Evolutionary conservation across 2,329 filamentous ascomycete genomes (phyloP), one percentile per base, ranked within the genome.

Genomic region (Talaromyces marneffei): DNA sequence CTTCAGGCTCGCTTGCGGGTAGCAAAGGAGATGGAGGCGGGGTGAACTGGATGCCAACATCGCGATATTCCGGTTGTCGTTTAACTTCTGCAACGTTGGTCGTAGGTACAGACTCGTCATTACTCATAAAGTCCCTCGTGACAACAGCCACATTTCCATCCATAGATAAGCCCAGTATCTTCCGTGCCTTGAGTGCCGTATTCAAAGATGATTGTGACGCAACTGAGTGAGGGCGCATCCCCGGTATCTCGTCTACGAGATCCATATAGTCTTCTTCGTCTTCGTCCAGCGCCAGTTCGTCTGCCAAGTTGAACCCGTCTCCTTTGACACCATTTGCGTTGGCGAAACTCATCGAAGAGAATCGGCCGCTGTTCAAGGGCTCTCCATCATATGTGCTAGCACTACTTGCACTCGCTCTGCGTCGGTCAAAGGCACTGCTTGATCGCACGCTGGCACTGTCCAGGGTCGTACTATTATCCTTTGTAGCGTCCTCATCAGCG

Each of bases 281-380:
- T 60, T 93, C 90, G 63, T 90, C 89, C 64, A 96, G 89, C 64
- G 90, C 87, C 59, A 99, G 82, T 76, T 99, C 94, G 68, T 97
- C 92, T 0, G 94, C 94, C 42, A 99, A 81, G 64, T 89, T 96
- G 62, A 91, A 76, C 1, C 88, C 89, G 67, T 85, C 86, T 3
- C 78, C 70, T 70, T 87, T 88, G 20, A 78, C 76, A 9, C 81
- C 83, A 62, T 81, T 78, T 9, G 77, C 76, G 64, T 81, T 80
- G 7, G 77, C 75, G n/a, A 82, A 80, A 64, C 82, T 87, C 64
- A 89, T 79, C 25, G 88, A 77, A 2, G 92, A 95, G 70, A 88
- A 90, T 31, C 91, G 86, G 64, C 91, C 83, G 72, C 87, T 78
- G 50, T 78, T 77, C 20, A 63, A 33, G 40, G 77, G 78, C 44